Evolutionary conservation across 306 rosid species (phyloP), one percentile per base, ranked within the genome.

Genomic region (Begonia masoniana): DNA sequence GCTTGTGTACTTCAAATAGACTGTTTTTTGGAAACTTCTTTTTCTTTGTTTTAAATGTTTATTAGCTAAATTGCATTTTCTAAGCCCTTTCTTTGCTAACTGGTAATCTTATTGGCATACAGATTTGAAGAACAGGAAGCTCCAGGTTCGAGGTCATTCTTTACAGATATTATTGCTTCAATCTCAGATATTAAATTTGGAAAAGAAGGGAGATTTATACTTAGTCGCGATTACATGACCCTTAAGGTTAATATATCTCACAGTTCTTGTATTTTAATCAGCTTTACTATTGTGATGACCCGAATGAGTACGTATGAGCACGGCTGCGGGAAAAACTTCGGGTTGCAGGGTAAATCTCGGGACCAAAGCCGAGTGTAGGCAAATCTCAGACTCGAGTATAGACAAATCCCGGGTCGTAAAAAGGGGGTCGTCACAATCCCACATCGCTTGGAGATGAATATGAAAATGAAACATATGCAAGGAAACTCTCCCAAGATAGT

Each of bases 181-280:
- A 81, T 91, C 65, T 86, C 99, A 1, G 99, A 91, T 64, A 79
- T 91, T 52, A 91, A 91, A 71, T 91, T 91, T 52, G 96, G 81
- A 60, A 91, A 72, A 82, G 84, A 76, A 51, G 99, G 99, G 64
- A 81, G 99, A 86, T 72, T 83, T 51, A 73, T 91, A 75, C 87
- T 91, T 51, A 83, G 99, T 68, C 99, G 99, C 42, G 99, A 91
- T 76, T 91, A 91, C 84, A 91, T 86, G 99, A 79, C 96, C 59
- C 85, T 91, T 15, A 91, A 91, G 99, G 99, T 91, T 72, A 50
- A 78, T 62, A 15, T 51, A 36, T 21, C 24, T 21, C 2, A 21
- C 3, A 21, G 24, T 21, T 21, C 24, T 21, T 1, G 24, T 21
- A 21, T 21, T 21, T 21, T 21, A 21, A 21, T 21, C 24, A 2